Evolutionary conservation across 371 early-diverging fungal genomes (phyloP), one percentile per base, ranked within the genome.

Genomic region (Mortierella sp.): DNA sequence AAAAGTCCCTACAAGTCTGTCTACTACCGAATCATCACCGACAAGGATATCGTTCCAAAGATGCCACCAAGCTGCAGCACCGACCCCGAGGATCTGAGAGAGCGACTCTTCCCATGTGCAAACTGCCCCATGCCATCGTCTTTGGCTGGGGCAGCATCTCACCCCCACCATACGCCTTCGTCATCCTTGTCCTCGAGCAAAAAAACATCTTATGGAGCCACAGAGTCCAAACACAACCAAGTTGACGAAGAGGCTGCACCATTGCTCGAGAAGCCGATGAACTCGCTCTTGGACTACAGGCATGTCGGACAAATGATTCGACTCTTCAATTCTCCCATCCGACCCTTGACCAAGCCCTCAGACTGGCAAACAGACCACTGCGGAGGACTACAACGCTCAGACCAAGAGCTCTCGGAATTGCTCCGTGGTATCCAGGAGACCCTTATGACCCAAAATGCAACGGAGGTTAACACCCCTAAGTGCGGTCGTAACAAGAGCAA

Each of bases 31-130:
- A 47, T 86, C 16, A 74, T 77, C 28, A 74, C 76, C 44, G 87
- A 86, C 68, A 80, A 75, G 52, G 87, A 86, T 55, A 73, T 86
- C 44, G 63, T 82, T 60, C 82, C 85, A 3, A 79, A 26, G 74
- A 68, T 85, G 70, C 85, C 85, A 21, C 85, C 80, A 5, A 68
- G 80, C 34, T 82, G 82, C 75, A 81, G 77, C 73, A 70, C 76
- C 8, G 80, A 81, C 26, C 70, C 77, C 3, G 77, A 79, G 47
- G 79, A 79, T 10, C 31, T 38, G 16, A 42, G 68, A 4, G 73
- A 75, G 21, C 78, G 70, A 6, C 72, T 81, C 71, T 84, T 81
- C 42, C 84, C 84, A 0, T 81, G 79, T 38, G 34, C 28, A 0
- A 42, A 48, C 11, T 80, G 84, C 13, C 47, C 31, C 28, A 28